Conservation (phyloP, 495 filamentous ascomycete species). For the Beverwykella pulmonaria region DNA sequence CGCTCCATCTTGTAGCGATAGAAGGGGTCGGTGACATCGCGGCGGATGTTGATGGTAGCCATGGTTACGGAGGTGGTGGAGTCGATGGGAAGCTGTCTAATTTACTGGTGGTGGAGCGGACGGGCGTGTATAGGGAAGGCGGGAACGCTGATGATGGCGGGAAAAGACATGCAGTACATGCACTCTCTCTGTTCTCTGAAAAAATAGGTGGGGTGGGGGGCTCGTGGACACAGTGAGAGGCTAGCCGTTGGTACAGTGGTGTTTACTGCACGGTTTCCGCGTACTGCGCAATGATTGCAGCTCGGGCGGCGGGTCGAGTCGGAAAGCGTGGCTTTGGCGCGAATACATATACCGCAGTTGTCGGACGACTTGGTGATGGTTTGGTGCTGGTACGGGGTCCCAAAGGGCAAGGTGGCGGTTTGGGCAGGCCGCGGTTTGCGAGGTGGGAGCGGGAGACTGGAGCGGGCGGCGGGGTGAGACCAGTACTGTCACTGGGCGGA, state of each 20-base stretch:
- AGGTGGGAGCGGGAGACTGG: conserved; percentile 6
- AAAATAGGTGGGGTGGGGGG: background rate
- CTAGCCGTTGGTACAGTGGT: conserved; percentile 87
- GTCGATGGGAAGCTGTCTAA: conserved; percentile 7
- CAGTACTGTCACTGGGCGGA: background rate
- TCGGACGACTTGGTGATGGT: conserved; percentile 25
- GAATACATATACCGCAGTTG: conserved; percentile 76
- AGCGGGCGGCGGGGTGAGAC: background rate
- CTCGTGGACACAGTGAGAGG: conserved; percentile 17
- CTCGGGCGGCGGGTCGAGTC: conserved; percentile 85
- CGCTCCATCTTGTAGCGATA: conserved; percentile 99
- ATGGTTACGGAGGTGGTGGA: conserved; percentile 61
- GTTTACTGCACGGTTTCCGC: conserved; percentile 83
- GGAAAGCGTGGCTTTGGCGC: conserved; percentile 71
- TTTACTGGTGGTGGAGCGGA: conserved; percentile 34
- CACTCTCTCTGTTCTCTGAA: conserved; percentile 13
- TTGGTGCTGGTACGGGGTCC: conserved; percentile 32
- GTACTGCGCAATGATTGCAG: conserved; percentile 91
- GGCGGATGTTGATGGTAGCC: conserved; percentile 95
- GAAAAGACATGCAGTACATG: conserved; percentile 50
- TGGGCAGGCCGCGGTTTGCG: conserved; percentile 18
- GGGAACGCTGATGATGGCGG: conserved; percentile 33
- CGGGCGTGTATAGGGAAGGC: conserved; percentile 24
- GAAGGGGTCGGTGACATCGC: conserved; percentile 97
- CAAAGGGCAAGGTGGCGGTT: conserved; percentile 32